A percentile compares a stretch with the other conserved stretches of the same genome.
These are phyloP conservation scores for Suillus discolor DNA, from an alignment of 768 basidiomycete species.

Conservation along the genomic window DNA sequence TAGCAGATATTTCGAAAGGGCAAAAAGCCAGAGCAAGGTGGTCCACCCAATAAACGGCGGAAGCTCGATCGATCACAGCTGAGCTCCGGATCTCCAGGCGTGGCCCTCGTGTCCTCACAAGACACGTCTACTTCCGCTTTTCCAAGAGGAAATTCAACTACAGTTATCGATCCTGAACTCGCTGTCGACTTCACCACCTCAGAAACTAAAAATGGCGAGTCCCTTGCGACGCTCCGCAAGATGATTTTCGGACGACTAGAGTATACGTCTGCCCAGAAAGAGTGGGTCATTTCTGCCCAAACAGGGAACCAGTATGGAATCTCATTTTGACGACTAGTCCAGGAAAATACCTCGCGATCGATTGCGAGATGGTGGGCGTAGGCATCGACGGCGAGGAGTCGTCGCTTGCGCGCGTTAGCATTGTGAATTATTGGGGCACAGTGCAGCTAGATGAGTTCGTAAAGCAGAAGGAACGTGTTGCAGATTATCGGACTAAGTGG, in stretches of 20 bases:
- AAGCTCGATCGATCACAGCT: slow-evolving; percentile 18
- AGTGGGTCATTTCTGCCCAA: slow-evolving; percentile 42
- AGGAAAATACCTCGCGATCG: slow-evolving; percentile 80
- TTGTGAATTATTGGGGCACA: slow-evolving; percentile 88
- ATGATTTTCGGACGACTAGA: slow-evolving; percentile 56
- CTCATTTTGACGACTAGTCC: slow-evolving; percentile 41
- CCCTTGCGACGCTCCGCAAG: slow-evolving; percentile 44
- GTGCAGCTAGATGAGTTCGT: slow-evolving; percentile 86
- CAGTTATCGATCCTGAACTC: slow-evolving; percentile 6
- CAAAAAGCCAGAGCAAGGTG: not conserved
- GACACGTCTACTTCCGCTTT: slow-evolving; percentile 10
- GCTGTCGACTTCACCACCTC: slow-evolving; percentile 22
- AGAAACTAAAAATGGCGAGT: slow-evolving; percentile 50
- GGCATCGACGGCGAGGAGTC: slow-evolving; percentile 82
- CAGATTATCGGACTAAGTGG: slow-evolving; percentile 90
- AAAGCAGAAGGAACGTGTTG: slow-evolving; percentile 80
- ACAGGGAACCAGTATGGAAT: slow-evolving; percentile 6
- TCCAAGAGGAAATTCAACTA: slow-evolving; percentile 6
- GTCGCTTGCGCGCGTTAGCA: slow-evolving; percentile 82
- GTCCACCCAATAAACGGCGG: slow-evolving; percentile 20
- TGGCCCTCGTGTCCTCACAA: slow-evolving; percentile 5
- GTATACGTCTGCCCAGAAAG: slow-evolving; percentile 41
- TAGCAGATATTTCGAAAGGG: not conserved
- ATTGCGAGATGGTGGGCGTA: slow-evolving; percentile 99
- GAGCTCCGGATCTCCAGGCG: slow-evolving; percentile 3